These are phyloP conservation scores for Berberis thunbergii DNA, from an alignment of 164 flowering plant genomes.

Conservation along the genomic window DNA sequence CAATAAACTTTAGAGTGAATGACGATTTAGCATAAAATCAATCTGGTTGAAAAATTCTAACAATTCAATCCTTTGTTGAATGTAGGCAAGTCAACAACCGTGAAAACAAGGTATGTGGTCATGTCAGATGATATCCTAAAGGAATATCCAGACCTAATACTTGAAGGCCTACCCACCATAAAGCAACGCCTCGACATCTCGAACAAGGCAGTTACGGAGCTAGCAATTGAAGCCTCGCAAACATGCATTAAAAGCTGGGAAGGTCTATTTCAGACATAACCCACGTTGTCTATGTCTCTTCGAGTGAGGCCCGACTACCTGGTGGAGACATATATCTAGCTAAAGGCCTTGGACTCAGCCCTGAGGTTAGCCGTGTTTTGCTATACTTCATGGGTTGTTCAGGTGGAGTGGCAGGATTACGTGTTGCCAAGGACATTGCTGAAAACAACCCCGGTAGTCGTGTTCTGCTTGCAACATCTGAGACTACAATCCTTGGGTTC, in stretches of 20 bases:
- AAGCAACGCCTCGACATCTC: conserved; percentile 72
- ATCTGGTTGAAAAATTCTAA: background rate
- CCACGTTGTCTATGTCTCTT: conserved; percentile 86
- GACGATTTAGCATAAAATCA: no score
- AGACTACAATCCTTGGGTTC: conserved; percentile 90
- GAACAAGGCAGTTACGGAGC: conserved; percentile 73
- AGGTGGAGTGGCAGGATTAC: conserved; percentile 91
- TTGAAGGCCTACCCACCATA: conserved; percentile 79
- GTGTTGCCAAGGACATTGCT: conserved; percentile 89
- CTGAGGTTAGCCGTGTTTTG: conserved; percentile 56
- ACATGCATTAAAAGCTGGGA: conserved; percentile 74
- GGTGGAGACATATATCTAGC: conserved; percentile 93
- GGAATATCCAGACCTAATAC: conserved; percentile 73
- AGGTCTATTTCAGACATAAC: conserved; percentile 70
- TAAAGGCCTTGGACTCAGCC: conserved; percentile 69
- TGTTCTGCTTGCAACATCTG: conserved; percentile 72
- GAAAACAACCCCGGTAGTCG: conserved; percentile 92
- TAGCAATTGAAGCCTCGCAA: conserved; percentile 85
- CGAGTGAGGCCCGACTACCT: conserved; percentile 84
- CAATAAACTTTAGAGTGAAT: no score
- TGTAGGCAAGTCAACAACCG: conserved; percentile 88
- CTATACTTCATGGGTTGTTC: conserved; percentile 93
- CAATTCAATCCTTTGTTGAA: background rate
- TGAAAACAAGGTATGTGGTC: conserved; percentile 90
- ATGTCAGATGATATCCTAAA: conserved; percentile 89